A percentile compares a stretch with the other conserved stretches of the same genome.
phyloP scores from a whole-genome alignment of 441 rosid genomes.

The Melastoma candidum region DNA sequence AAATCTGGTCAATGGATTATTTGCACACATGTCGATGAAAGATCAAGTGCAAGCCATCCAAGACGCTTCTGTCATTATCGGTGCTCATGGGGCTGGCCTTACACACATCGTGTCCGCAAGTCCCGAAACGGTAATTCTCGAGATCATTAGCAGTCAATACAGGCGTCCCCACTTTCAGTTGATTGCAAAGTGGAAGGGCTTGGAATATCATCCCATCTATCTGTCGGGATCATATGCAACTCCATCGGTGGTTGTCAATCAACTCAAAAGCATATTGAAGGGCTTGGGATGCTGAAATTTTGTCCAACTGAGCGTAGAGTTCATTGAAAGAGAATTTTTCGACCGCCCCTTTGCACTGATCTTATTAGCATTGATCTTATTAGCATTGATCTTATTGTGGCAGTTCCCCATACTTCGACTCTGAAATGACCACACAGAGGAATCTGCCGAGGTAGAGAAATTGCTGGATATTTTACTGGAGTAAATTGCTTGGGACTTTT shows the following conservation, averaged over 20 bases:
- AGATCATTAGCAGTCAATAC: constrained; percentile 51
- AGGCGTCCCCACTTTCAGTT: constrained; percentile 73
- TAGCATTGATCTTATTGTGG: too few relatives aligned
- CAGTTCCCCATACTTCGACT: too few relatives aligned
- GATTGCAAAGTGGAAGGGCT: constrained; percentile 87
- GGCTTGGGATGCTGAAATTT: constrained; percentile 49
- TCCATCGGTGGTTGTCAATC: constrained; percentile 44
- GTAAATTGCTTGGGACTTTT: too few relatives aligned
- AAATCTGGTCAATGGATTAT: constrained; percentile 65
- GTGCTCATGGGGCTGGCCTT: constrained; percentile 97
- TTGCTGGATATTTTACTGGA: too few relatives aligned
- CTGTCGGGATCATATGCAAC: constrained; percentile 51
- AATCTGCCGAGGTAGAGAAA: too few relatives aligned
- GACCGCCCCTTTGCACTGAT: too few relatives aligned
- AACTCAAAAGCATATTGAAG: constrained; percentile 41
- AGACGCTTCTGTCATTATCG: constrained; percentile 86
- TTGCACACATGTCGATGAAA: constrained; percentile 89
- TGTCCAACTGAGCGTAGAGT: too few relatives aligned
- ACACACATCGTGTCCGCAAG: constrained; percentile 85
- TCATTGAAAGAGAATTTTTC: too few relatives aligned
- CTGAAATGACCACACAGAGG: too few relatives aligned
- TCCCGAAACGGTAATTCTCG: constrained; percentile 78
- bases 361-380: too few relatives aligned
- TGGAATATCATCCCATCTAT: constrained; percentile 78
- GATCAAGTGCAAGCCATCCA: constrained; percentile 79